phyloP scores from a whole-genome alignment of 306 rosid species.

The Cicer cuneatum region DNA sequence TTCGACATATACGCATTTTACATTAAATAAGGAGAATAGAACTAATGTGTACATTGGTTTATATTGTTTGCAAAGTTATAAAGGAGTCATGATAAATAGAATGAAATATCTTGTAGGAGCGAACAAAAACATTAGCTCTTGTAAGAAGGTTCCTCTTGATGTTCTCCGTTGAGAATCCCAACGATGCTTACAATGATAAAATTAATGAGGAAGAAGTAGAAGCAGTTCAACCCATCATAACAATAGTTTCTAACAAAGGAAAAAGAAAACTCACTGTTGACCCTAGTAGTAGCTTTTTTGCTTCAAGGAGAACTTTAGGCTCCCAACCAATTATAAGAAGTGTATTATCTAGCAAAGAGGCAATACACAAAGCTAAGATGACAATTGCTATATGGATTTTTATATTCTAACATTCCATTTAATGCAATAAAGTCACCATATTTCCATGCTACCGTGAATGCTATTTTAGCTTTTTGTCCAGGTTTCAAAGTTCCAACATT shows the following conservation, averaged over 20 bases:
- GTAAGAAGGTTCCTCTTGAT: not conserved
- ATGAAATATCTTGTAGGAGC: not conserved
- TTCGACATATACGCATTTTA: not conserved
- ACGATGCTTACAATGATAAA: no score
- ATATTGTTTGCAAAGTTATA: not conserved
- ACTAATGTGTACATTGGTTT: not conserved
- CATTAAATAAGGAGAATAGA: not conserved
- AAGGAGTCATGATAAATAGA: not conserved
- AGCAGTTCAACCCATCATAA: no score
- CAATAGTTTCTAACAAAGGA: no score
- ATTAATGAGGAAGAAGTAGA: no score
- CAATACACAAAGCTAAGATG: not conserved
- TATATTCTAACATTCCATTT: not conserved
- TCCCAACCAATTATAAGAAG: not conserved
- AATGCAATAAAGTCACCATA: no score
- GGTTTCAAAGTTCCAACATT: not conserved
- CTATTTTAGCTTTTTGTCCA: not conserved
- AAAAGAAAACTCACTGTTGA: no score
- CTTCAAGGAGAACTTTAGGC: not conserved
- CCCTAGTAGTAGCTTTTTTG: no score
- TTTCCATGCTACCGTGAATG: not conserved
- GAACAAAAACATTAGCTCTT: not conserved
- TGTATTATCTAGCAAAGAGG: not conserved
- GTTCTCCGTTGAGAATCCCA: no score
- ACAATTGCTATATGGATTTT: not conserved